Conservation (phyloP, 78 protist genomes). For the Guillardia theta region DNA sequence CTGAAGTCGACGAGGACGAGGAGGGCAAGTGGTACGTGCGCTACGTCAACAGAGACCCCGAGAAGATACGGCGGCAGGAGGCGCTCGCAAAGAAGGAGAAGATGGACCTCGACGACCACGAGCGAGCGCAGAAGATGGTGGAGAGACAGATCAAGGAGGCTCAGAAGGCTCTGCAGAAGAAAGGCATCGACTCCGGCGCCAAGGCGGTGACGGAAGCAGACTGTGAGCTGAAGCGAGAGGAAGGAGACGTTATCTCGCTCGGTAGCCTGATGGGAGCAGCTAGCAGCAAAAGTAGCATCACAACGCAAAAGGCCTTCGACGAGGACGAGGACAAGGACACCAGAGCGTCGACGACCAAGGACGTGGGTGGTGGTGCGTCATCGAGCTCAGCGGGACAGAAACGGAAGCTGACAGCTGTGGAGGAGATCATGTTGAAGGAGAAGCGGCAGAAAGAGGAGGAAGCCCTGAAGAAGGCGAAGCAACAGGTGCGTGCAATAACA, state of each 20-base stretch:
- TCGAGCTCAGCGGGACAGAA: not conserved
- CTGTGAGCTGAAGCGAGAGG: no score
- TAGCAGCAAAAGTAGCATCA: no score
- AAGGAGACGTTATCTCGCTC: not conserved
- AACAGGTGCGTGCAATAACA: no score
- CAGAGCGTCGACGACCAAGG: no score
- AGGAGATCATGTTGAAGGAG: conserved; percentile 24
- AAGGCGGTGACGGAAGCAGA: no score
- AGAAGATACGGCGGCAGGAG: not conserved
- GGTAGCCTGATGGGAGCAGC: no score
- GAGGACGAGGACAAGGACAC: no score
- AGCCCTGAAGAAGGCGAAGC: not conserved
- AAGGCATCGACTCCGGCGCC: no score
- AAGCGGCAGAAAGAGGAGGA: not conserved
- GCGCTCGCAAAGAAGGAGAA: conserved; percentile 5
- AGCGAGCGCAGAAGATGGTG: not conserved
- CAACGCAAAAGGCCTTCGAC: no score
- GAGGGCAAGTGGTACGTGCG: conserved; percentile 76
- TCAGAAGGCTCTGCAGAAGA: no score
- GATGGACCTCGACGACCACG: not conserved
- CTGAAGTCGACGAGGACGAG: conserved; percentile 72
- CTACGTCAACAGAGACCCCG: conserved; percentile 78
- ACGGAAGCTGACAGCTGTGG: conserved; percentile 29
- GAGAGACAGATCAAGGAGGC: conserved; percentile 26
- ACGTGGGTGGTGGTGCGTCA: no score